phyloP scores from a whole-genome alignment of 352 stramenopile species.

The Phytopythium litorale region DNA sequence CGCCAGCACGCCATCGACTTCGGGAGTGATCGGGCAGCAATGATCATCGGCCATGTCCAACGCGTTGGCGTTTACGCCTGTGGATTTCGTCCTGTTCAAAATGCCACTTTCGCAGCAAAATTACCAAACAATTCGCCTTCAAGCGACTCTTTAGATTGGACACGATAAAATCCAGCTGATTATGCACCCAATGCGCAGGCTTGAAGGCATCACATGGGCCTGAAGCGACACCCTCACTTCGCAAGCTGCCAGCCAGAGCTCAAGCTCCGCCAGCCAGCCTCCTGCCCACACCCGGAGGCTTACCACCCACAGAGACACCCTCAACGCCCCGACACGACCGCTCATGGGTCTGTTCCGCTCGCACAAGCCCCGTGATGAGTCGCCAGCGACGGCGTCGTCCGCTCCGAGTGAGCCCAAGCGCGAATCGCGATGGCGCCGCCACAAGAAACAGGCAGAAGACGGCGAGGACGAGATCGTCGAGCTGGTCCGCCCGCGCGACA shows the following conservation, averaged over 20 bases:
- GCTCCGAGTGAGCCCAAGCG: neutral
- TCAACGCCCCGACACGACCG: neutral
- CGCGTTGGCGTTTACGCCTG: neutral
- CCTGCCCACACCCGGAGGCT: neutral
- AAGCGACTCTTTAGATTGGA: neutral
- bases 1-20: neutral
- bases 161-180: neutral
- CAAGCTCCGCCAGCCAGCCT: conserved; percentile 2
- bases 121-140: neutral
- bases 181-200: neutral
- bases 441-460: conserved; percentile 8
- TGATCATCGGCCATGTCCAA: neutral
- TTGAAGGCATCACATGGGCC: neutral
- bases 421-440: conserved; percentile 20
- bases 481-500: conserved; percentile 35
- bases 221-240: conserved; percentile 12
- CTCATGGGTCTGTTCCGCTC: conserved; percentile 35
- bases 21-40: neutral
- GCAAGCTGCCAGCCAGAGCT: conserved; percentile 9
- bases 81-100: neutral
- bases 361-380: conserved; percentile 11
- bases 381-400: neutral
- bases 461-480: conserved; percentile 26
- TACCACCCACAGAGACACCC: neutral
- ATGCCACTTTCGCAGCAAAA: neutral